Percentiles rank a stretch among this genome's conserved stretches.
phyloP scores from a whole-genome alignment of 345 rosid genomes.

The Cardamine occulta region DNA sequence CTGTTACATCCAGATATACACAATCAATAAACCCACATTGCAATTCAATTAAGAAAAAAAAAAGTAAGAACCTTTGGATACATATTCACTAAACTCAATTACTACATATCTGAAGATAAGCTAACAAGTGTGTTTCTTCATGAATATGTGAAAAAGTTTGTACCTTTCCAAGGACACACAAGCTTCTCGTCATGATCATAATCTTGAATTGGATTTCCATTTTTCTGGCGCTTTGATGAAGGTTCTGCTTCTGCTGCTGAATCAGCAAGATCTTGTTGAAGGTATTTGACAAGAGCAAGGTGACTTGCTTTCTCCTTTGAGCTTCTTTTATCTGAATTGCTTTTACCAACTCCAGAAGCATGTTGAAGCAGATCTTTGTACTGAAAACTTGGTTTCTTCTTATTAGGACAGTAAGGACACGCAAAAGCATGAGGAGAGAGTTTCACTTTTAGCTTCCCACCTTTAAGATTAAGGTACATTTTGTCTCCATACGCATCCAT shows the following conservation, averaged over 20 bases:
- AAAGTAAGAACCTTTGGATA: neutral
- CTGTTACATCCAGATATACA: slow-evolving; percentile 35
- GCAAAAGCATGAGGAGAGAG: slow-evolving; percentile 61
- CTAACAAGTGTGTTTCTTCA: neutral
- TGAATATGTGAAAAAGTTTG: neutral
- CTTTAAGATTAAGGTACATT: slow-evolving; percentile 64
- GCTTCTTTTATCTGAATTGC: slow-evolving; percentile 71
- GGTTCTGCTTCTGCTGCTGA: slow-evolving; percentile 45
- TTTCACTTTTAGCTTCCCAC: slow-evolving; percentile 62
- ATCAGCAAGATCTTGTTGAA: slow-evolving; percentile 61
- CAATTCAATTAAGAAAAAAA: neutral
- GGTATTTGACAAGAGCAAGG: slow-evolving; percentile 75
- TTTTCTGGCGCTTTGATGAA: slow-evolving; percentile 43
- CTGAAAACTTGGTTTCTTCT: slow-evolving; percentile 70
- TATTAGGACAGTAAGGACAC: slow-evolving; percentile 87
- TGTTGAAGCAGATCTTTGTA: slow-evolving; percentile 86
- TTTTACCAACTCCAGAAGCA: slow-evolving; percentile 93
- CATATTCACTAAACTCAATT: neutral
- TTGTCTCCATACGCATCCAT: slow-evolving; percentile 59
- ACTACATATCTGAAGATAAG: neutral
- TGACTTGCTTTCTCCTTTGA: slow-evolving; percentile 81
- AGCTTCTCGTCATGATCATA: slow-evolving; percentile 69
- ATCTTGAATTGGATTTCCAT: slow-evolving; percentile 45
- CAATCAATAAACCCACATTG: slow-evolving; percentile 14
- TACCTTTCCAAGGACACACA: slow-evolving; percentile 88